These are phyloP conservation scores for Geosiphon pyriformis DNA, from an alignment of 192 early-diverging fungal species.

Conservation along the genomic window DNA sequence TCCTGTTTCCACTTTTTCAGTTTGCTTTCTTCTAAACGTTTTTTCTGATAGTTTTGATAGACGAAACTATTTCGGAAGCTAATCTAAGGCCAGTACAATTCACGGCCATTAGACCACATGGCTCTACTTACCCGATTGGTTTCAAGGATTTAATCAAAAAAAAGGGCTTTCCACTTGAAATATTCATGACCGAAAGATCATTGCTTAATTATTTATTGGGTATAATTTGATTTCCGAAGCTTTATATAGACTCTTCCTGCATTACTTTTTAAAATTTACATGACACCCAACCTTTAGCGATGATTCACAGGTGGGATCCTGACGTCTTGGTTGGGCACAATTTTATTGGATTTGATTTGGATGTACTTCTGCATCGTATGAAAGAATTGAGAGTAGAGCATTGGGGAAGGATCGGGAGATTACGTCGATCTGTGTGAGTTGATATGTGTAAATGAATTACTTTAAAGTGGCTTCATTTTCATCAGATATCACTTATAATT, in stretches of 20 bases:
- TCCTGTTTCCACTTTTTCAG: not conserved
- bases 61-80: slow-evolving; percentile 40
- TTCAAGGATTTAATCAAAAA: slow-evolving; percentile 49
- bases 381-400: slow-evolving; percentile 65
- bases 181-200: slow-evolving; percentile 62
- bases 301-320: slow-evolving; percentile 74
- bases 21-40: not conserved
- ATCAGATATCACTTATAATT: not conserved
- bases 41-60: slow-evolving; percentile 41
- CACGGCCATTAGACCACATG: slow-evolving; percentile 69
- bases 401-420: slow-evolving; percentile 87
- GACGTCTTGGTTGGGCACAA: slow-evolving; percentile 97
- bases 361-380: slow-evolving; percentile 91
- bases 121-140: slow-evolving; percentile 70
- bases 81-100: slow-evolving; percentile 44
- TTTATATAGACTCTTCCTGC: not conserved
- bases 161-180: slow-evolving; percentile 47
- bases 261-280: not conserved
- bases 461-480: not conserved
- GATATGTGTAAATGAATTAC: not conserved
- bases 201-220: slow-evolving; percentile 77
- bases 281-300: slow-evolving; percentile 35
- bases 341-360: slow-evolving; percentile 91
- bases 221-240: slow-evolving; percentile 14
- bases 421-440: slow-evolving; percentile 65